Percentiles rank a stretch among this genome's conserved stretches.
Evolutionary conservation across 257 asterid species (phyloP).

Genomic region (Paulownia fortunei): DNA sequence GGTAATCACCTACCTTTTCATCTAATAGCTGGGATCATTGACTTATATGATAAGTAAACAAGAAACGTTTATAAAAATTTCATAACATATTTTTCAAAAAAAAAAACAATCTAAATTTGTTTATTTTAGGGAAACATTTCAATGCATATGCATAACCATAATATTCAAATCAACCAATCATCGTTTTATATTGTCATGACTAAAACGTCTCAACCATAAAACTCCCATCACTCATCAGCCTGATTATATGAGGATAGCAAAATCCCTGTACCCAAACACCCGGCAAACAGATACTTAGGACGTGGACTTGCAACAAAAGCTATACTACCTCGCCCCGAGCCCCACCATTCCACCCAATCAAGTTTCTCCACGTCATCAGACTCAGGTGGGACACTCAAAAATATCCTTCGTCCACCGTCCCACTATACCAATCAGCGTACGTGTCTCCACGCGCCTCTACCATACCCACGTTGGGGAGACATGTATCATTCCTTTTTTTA

Average conservation of each 20-base stretch:
- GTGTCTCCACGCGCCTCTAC: constrained; percentile 28
- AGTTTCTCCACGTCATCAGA: constrained; percentile 9
- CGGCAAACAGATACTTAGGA: not conserved
- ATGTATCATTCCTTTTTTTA: not conserved
- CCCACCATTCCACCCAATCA: not conserved
- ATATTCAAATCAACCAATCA: not conserved
- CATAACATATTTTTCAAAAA: no score
- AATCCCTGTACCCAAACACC: constrained; percentile 9
- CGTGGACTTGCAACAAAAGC: constrained; percentile 29
- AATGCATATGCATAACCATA: no score
- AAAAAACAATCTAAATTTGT: no score
- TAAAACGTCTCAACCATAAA: no score
- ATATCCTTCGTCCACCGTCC: constrained; percentile 23
- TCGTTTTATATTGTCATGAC: no score
- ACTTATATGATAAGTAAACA: not conserved
- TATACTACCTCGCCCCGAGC: not conserved
- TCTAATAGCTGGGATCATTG: not conserved
- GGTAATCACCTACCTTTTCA: not conserved
- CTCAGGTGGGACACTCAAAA: not conserved
- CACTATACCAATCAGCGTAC: not conserved
- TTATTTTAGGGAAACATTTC: no score
- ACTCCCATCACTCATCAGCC: no score
- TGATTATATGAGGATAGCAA: not conserved
- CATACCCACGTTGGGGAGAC: constrained; percentile 7
- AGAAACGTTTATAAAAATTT: no score